Evolutionary conservation across 2,329 filamentous ascomycete genomes (phyloP), one percentile per base, ranked within the genome.

Genomic region (Grosmannia serpens): DNA sequence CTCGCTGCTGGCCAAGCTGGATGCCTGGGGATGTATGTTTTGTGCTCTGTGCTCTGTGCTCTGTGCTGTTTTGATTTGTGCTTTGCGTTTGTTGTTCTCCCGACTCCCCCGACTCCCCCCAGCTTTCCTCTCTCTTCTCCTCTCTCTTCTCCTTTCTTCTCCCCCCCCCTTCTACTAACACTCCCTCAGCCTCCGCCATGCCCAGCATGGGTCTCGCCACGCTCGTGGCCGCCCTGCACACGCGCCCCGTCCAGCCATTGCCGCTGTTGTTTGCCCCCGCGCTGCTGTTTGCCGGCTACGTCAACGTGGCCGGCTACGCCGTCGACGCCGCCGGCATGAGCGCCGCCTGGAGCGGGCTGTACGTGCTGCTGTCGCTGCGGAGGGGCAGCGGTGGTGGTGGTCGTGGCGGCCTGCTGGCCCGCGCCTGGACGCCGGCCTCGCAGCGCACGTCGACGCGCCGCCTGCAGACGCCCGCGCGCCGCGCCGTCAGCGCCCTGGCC

Each of bases 221-320:
- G 52, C 74, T 84, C 47, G 73, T 83, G 60, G 75, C 78, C 13
- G 74, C 80, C 41, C 76, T 83, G 20, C 81, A 84, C 72, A 73
- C 72, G 51, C 78, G 79, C 2, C 81, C 81, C 38, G 67, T 80
- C 54, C 77, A 78, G 63, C 63, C 71, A 15, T 69, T 81, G 4
- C 77, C 80, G 41, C 73, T 83, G 65, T 64, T 74, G 55, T 74
- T 80, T 66, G 70, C 78, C 63, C 75, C 77, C 66, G 72, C 79
- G 29, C 75, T 83, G 35, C 69, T 82, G 58, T 81, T 83, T 70
- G 73, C 76, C 57, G 77, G 75, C 67, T 84, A 84, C 70, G 75
- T 82, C 65, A 82, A 82, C 68, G 75, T 84, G 8, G 78, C 80
- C 24, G 81, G 81, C 60, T 82, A 79, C 71, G 76, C 75, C 61